phyloP scores from a whole-genome alignment of 345 rosid species.

The Lepidium africanum region DNA sequence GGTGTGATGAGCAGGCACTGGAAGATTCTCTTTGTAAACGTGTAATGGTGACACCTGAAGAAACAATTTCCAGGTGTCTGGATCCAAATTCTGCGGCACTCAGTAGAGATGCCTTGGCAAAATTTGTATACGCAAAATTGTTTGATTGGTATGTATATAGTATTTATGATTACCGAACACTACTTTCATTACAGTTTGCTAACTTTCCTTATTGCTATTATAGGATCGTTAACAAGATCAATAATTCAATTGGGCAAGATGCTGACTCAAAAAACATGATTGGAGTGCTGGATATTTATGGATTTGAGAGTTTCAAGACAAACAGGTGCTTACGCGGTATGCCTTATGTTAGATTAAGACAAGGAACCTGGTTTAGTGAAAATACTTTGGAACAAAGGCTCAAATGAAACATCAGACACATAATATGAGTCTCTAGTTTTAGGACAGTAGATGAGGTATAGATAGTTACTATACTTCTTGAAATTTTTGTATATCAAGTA shows the following conservation, averaged over 20 bases:
- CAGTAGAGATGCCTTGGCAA: constrained; percentile 95
- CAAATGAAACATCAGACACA: constrained; percentile 11
- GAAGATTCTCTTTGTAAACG: constrained; percentile 97
- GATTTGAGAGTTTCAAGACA: constrained; percentile 98
- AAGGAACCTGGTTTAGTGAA: not conserved
- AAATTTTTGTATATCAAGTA: not conserved
- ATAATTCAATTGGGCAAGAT: constrained; percentile 89
- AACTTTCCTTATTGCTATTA: constrained; percentile 14
- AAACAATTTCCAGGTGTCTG: constrained; percentile 88
- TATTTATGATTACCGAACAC: not conserved
- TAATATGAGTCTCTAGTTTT: not conserved
- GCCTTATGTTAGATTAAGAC: constrained; percentile 35
- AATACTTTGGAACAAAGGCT: not conserved
- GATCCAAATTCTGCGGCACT: constrained; percentile 79
- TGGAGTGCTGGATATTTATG: constrained; percentile 96
- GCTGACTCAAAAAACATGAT: constrained; percentile 72
- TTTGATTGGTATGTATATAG: constrained; percentile 81
- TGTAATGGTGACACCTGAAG: constrained; percentile 94
- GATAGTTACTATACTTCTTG: not conserved
- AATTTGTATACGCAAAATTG: constrained; percentile 76
- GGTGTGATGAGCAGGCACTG: constrained; percentile 80
- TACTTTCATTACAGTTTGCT: not conserved
- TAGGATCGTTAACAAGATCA: constrained; percentile 92
- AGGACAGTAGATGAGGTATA: not conserved
- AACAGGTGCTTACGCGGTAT: constrained; percentile 81